Percentiles rank a stretch among this genome's conserved stretches.
phyloP scores from a whole-genome alignment of 2,329 filamentous ascomycete genomes.

The Neonectria punicea region DNA sequence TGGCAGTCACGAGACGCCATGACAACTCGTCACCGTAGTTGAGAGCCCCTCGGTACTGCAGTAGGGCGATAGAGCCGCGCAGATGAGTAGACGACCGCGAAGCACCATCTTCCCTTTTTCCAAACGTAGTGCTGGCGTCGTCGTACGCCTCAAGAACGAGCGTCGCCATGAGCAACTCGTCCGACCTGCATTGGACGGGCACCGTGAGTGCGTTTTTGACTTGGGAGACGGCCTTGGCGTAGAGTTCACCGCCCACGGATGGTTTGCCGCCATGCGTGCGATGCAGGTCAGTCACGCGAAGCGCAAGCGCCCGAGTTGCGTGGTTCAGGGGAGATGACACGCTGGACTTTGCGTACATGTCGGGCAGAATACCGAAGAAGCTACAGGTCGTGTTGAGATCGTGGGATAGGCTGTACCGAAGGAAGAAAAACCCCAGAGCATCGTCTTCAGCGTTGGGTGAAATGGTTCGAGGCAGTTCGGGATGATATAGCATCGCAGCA shows the following conservation, averaged over 20 bases:
- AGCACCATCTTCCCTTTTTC: background rate
- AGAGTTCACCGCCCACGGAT: background rate
- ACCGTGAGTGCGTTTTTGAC: conserved; percentile 5
- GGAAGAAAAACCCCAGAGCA: conserved; percentile 15
- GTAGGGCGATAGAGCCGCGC: conserved; percentile 6
- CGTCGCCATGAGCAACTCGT: conserved; percentile 15
- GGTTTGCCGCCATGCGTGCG: background rate
- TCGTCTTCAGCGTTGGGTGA: background rate
- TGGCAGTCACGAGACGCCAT: conserved; percentile 15
- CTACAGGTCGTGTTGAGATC: conserved; percentile 10
- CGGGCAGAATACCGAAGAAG: conserved; percentile 14
- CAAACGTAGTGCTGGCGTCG: background rate
- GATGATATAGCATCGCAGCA: background rate
- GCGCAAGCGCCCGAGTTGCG: conserved; percentile 14
- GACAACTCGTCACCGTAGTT: conserved; percentile 15
- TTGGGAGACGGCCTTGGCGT: background rate
- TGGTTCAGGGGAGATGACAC: background rate
- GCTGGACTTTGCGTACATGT: conserved; percentile 3
- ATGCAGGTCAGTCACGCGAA: conserved; percentile 12
- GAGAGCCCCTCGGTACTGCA: conserved; percentile 13
- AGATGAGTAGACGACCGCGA: background rate
- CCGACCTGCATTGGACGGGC: conserved; percentile 9
- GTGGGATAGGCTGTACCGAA: conserved; percentile 7
- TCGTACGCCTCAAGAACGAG: conserved; percentile 18
- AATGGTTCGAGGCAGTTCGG: background rate